These are phyloP conservation scores for Penicillium sp. DNA, from an alignment of 2,329 filamentous ascomycete species.

Conservation along the genomic window DNA sequence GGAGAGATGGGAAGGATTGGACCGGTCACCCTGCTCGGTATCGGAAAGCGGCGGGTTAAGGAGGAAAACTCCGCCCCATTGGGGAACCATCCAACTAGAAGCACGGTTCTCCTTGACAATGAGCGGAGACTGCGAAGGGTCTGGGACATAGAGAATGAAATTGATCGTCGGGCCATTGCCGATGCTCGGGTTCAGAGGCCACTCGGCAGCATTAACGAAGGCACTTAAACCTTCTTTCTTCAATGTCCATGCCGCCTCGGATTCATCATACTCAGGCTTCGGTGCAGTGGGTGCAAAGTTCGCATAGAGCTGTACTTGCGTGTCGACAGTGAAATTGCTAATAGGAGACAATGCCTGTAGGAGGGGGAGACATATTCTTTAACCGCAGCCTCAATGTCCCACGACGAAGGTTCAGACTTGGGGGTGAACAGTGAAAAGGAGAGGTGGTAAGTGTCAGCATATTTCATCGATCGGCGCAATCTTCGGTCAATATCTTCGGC, in stretches of 20 bases:
- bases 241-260: slow-evolving; percentile 62
- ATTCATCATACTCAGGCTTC: slow-evolving; percentile 54
- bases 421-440: slow-evolving; percentile 94
- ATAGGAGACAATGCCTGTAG: slow-evolving; percentile 76
- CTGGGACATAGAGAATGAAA: slow-evolving; percentile 87
- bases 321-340: slow-evolving; percentile 94
- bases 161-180: slow-evolving; percentile 91
- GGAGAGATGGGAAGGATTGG: slow-evolving; percentile 53
- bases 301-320: slow-evolving; percentile 92
- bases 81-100: slow-evolving; percentile 89
- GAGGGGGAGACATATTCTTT: slow-evolving; percentile 78
- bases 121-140: slow-evolving; percentile 61
- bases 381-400: slow-evolving; percentile 84
- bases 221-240: slow-evolving; percentile 84
- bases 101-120: slow-evolving; percentile 58
- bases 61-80: slow-evolving; percentile 82
- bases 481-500: slow-evolving; percentile 63
- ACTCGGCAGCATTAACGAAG: slow-evolving; percentile 97
- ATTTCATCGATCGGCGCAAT: slow-evolving; percentile 81
- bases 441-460: slow-evolving; percentile 89
- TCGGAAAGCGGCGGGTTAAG: slow-evolving; percentile 54
- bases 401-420: slow-evolving; percentile 72
- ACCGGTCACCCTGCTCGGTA: slow-evolving; percentile 33
- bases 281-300: slow-evolving; percentile 62
- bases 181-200: slow-evolving; percentile 92